Percentiles rank a stretch among this genome's conserved stretches.
These are phyloP conservation scores for Fusarium irregulare DNA, from an alignment of 2,329 filamentous ascomycete genomes.

Conservation along the genomic window DNA sequence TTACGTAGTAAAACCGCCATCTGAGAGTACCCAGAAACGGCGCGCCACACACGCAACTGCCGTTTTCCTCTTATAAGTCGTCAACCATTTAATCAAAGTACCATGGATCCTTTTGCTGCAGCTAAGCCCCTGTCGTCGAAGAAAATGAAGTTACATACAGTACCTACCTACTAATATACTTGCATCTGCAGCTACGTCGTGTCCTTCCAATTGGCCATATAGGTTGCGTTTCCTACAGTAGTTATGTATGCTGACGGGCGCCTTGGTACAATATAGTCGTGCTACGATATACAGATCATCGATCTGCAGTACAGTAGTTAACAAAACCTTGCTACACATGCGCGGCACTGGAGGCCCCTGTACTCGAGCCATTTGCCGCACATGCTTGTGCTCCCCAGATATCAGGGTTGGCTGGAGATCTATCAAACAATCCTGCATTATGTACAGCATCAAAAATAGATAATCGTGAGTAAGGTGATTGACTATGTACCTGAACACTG, in stretches of 20 bases:
- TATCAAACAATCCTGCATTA: constrained; percentile 23
- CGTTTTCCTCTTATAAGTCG: background rate
- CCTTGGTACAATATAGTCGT: constrained; percentile 22
- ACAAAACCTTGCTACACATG: constrained; percentile 28
- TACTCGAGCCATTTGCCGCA: constrained; percentile 19
- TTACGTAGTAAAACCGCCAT: background rate
- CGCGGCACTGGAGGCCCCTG: constrained; percentile 26
- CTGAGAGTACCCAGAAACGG: background rate
- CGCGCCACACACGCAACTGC: background rate
- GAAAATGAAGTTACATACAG: too few relatives aligned
- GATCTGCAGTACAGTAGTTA: constrained; percentile 31
- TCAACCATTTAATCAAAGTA: background rate
- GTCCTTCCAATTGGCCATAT: constrained; percentile 6
- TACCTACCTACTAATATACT: background rate
- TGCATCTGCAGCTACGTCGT: constrained; percentile 14
- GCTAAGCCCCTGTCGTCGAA: too few relatives aligned
- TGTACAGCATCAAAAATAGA: constrained; percentile 12
- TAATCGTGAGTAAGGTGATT: background rate
- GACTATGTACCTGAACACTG: background rate
- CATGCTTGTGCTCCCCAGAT: constrained; percentile 33
- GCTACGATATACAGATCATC: constrained; percentile 34
- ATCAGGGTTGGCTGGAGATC: constrained; percentile 26
- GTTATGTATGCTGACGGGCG: constrained; percentile 8
- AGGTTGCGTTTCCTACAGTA: background rate
- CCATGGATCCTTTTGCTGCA: background rate